phyloP scores from a whole-genome alignment of 805 yeast genomes.

The Saturnispora quitensis region DNA sequence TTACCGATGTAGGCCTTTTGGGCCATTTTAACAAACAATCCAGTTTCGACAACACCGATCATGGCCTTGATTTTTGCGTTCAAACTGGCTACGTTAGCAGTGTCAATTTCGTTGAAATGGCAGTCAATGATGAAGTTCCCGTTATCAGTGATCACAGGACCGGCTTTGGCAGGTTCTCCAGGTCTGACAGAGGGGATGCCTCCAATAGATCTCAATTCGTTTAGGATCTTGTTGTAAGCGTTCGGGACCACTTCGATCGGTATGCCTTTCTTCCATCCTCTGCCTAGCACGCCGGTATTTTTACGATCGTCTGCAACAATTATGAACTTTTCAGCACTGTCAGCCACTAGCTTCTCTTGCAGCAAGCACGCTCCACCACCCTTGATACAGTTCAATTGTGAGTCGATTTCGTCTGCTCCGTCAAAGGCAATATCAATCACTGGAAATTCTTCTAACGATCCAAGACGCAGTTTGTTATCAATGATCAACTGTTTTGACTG shows the following conservation, averaged over 20 bases:
- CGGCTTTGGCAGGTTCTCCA: conserved; percentile 90
- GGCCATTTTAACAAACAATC: conserved; percentile 72
- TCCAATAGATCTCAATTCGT: conserved; percentile 54
- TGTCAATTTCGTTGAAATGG: conserved; percentile 71
- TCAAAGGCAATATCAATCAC: conserved; percentile 88
- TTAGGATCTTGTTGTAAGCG: conserved; percentile 67
- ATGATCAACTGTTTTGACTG: conserved; percentile 83
- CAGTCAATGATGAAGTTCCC: conserved; percentile 91
- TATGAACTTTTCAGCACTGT: conserved; percentile 64
- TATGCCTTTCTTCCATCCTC: conserved; percentile 79
- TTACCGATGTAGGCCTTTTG: conserved; percentile 84
- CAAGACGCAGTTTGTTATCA: conserved; percentile 69
- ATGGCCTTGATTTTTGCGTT: conserved; percentile 60
- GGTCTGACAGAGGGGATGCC: conserved; percentile 65
- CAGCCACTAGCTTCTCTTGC: conserved; percentile 92
- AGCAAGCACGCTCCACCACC: conserved; percentile 99
- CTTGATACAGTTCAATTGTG: conserved; percentile 73
- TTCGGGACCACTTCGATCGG: conserved; percentile 94
- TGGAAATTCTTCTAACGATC: conserved; percentile 76
- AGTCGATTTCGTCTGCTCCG: conserved; percentile 96
- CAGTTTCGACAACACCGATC: conserved; percentile 95
- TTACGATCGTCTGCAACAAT: conserved; percentile 92
- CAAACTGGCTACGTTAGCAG: conserved; percentile 35
- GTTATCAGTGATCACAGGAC: conserved; percentile 94
- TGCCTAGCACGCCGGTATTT: conserved; percentile 64